Base-by-base conservation (phyloP, 768 basidiomycete genomes). In the Chalciporus piperatus region DNA sequence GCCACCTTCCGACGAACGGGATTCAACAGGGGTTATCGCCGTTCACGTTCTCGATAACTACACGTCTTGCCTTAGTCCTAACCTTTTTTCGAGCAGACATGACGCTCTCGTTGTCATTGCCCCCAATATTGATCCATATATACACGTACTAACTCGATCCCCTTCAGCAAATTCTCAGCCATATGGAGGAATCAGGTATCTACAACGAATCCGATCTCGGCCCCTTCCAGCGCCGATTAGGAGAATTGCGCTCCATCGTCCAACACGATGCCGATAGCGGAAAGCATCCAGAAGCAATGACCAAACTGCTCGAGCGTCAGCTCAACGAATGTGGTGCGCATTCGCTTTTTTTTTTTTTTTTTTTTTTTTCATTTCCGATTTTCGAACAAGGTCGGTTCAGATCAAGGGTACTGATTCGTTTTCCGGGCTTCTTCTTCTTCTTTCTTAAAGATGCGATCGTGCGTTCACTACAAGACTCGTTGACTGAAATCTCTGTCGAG, bases 171-270 rank as follows among this genome's bases (percentile, higher is more conserved):
- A 87, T 97, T 33, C 79, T 96, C 42, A 85, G 87, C 65, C 92
- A 95, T 66, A 90, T 98, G 87, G 90, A 94, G 69, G 97, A 99
- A 67, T 93, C 92, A 1, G 88, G 88, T 6, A 86, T 92, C 41
- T 98, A 98, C 71, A 98, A 92, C 59, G 91, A 94, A 64, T 73
- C 85, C 20, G 92, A 97, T 72, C 84, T 98, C 27, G 78, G 79
- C 25, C 94, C 97, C 2, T 98, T 98, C 72, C 83, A 86, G 50
- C 78, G 80, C 56, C 84, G 97, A 52, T 71, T 98, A 45, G 74
- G 77, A 22, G 89, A 94, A 56, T 78, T 99, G 37, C 86, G 91
- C 54, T 77, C 81, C 54, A 96, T 98, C 61, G 83, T 99, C 48
- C 85, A 86, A 56, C 81, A 85, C 54, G 94, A 96, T 63, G 77